Conservation (phyloP, 257 asterid genomes). For the Gentiana straminea region DNA sequence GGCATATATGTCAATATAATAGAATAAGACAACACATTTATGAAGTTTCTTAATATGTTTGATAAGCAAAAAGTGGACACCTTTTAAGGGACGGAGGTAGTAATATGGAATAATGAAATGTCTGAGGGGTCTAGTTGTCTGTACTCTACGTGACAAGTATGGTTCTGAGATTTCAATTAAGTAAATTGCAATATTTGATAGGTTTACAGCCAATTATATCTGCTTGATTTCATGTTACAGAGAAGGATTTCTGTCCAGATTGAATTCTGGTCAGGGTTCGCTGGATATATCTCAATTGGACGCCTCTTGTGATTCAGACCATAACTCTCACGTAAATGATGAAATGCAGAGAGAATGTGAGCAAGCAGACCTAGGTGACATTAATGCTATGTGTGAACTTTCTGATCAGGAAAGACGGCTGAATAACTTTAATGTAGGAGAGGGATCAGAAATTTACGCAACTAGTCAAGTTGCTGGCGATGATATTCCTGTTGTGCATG, state of each 20-base stretch:
- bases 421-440: conserved; percentile 8
- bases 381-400: conserved; percentile 22
- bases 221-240: conserved; percentile 28
- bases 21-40: no score
- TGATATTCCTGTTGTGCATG: conserved; percentile 21
- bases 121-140: no score
- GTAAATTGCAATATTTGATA: no score
- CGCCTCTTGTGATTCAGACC: conserved; percentile 20
- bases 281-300: conserved; percentile 20
- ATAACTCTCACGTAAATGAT: conserved; percentile 6
- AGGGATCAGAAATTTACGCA: conserved; percentile 11
- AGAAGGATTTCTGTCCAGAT: conserved; percentile 72
- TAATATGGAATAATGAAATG: no score
- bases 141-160: no score
- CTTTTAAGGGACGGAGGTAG: no score
- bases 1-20: no score
- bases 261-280: conserved; percentile 32
- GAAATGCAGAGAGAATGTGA: conserved; percentile 11
- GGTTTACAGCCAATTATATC: background rate
- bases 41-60: no score
- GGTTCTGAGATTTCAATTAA: no score
- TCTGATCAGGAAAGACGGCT: conserved; percentile 26
- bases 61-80: no score
- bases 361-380: conserved; percentile 18
- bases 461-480: conserved; percentile 7